Conservation (phyloP, 2,329 filamentous ascomycete species). For the Moelleriella libera region DNA sequence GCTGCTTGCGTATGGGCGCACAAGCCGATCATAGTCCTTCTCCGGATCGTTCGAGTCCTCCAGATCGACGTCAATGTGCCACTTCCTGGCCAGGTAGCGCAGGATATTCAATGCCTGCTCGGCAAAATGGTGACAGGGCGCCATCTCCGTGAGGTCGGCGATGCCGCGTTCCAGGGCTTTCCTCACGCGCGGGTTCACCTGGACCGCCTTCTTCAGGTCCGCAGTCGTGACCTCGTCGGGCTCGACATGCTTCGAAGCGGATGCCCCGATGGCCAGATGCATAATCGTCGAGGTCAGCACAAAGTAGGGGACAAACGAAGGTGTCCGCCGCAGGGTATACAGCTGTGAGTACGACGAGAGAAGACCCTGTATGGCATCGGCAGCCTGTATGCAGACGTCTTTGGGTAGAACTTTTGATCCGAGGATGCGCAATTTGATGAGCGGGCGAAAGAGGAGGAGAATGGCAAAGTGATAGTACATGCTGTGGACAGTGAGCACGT, state of each 20-base stretch:
- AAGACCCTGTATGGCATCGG: slow-evolving; percentile 43
- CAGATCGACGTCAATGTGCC: slow-evolving; percentile 40
- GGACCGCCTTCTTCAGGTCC: slow-evolving; percentile 18
- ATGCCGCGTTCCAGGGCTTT: slow-evolving; percentile 39
- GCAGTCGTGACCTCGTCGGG: slow-evolving; percentile 4
- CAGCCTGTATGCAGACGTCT: slow-evolving; percentile 50
- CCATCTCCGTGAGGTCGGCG: slow-evolving; percentile 44
- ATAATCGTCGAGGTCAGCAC: slow-evolving; percentile 47
- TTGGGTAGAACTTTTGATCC: slow-evolving; percentile 48
- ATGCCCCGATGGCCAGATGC: slow-evolving; percentile 40
- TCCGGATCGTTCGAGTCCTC: slow-evolving; percentile 12
- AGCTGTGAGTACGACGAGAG: slow-evolving; percentile 42
- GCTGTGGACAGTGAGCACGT: slow-evolving; percentile 17
- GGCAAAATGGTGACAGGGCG: slow-evolving; percentile 44
- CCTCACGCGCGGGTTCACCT: slow-evolving; percentile 23
- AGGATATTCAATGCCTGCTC: slow-evolving; percentile 47
- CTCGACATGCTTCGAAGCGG: slow-evolving; percentile 8
- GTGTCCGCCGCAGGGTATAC: slow-evolving; percentile 43
- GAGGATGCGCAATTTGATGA: slow-evolving; percentile 51
- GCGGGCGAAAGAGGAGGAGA: slow-evolving; percentile 59
- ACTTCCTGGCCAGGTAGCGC: slow-evolving; percentile 41
- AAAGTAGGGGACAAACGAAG: slow-evolving; percentile 48
- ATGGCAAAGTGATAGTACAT: slow-evolving; percentile 61
- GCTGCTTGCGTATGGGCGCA: slow-evolving; percentile 33
- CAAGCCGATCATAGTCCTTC: slow-evolving; percentile 24